Evolutionary conservation across 2,329 filamentous ascomycete genomes (phyloP), one percentile per base, ranked within the genome.

Genomic region (Xylaria sp.): DNA sequence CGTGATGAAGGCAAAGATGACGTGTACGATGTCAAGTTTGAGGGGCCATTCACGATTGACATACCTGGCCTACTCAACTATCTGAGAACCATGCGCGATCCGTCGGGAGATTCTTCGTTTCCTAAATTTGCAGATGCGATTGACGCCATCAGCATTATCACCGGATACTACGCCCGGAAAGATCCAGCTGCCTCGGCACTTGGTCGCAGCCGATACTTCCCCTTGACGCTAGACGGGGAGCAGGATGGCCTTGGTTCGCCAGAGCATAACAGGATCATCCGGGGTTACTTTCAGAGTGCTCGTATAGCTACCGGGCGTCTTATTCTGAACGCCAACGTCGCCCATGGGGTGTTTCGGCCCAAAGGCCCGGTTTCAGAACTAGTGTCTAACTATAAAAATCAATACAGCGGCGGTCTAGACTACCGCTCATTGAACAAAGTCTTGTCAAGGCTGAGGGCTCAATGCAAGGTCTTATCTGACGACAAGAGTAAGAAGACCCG

Each of bases 271-370:
- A 52, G 78, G 8, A 81, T 85, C 34, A 77, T 84, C 1, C 83
- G 86, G 18, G 87, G 87, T 1, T 88, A 85, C 71, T 87, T 87
- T 64, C 84, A 87, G 72, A 87, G 85, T 36, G 81, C 84, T 2
- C 84, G 86, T 6, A 78, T 85, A 0, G 83, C 83, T 0, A 89
- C 86, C 0, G 86, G 85, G 2, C 80, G 85, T 0, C 72, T 89
- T 1, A 80, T 89, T 0, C 77, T 89, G 30, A 89, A 89, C 68
- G 80, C 81, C 55, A 88, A 89, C 64, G 83, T 87, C 10, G 84
- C 84, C 0, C 83, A 87, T 69, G 84, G 83, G 3, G 81, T 87
- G 20, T 89, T 89, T 75, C 83, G 81, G 12, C 74, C 78, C 3
- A 70, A 76, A 2, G 81, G 83, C 1, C 67, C 66, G 0, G 70